Evolutionary conservation across 495 filamentous ascomycete species (phyloP), one percentile per base, ranked within the genome.

Genomic region (Aspergillus biplanus): DNA sequence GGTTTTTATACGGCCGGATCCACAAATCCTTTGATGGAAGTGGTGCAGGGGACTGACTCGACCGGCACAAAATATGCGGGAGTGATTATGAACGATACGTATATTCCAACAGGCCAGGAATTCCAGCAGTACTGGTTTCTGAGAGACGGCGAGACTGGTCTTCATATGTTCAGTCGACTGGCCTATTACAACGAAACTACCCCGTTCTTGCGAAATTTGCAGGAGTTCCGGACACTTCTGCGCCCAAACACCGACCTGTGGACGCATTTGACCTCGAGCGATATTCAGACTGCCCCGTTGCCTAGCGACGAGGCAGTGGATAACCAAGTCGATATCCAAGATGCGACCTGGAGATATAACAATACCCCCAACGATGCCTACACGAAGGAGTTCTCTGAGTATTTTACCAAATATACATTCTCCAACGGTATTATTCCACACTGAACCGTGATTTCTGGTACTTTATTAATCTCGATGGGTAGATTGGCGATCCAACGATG

Each of bases 351-450:
- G 78, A 79, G 81, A 59, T 73, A 86, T 15, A 82, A 79, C 46
- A 82, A 82, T 52, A 78, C 80, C 0, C 75, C 80, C 0, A 64
- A 71, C 46, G 83, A 87, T 66, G 63, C 75, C 1, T 86, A 86
- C 64, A 79, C 81, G 11, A 64, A 72, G 6, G 75, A 84, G 49
- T 79, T 82, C 48, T 78, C 82, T 0, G 79, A 85, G 55, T 87
- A 85, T 62, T 86, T 86, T 54, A 86, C 83, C 16, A 87, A 87
- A 60, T 86, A 87, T 59, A 80, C 82, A 0, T 87, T 87, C 53
- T 69, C 76, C 0, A 80, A 80, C 44, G 68, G 73, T 75, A 58
- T 16, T 61, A 11, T 18, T 15, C 27, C 5, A 1, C 60, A 4
- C 18, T 48, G 18, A 34, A 34, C 46, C 13, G 15, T 49, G 15